Percentiles rank a stretch among this genome's conserved stretches.
Conservation (phyloP, 768 basidiomycete genomes). For the Hortiboletus flavorubellus region DNA sequence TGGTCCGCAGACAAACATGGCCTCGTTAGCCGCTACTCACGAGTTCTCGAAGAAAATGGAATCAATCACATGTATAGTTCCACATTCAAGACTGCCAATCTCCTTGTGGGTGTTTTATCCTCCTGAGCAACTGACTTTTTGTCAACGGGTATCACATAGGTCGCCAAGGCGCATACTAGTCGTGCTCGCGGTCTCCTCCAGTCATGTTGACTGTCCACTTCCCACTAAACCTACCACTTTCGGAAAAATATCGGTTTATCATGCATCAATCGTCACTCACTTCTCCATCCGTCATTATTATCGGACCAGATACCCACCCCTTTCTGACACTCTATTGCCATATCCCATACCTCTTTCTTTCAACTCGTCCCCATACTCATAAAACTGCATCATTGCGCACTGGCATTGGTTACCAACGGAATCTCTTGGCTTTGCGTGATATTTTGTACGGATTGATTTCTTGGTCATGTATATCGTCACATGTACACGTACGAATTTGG, state of each 20-base stretch:
- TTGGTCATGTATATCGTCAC: background rate
- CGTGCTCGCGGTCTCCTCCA: conserved; percentile 58
- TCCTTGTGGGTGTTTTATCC: conserved; percentile 48
- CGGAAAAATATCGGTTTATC: background rate
- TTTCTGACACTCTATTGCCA: background rate
- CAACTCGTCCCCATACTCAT: background rate
- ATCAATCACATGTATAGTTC: conserved; percentile 86
- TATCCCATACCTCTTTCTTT: background rate
- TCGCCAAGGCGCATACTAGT: conserved; percentile 53
- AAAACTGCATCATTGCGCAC: conserved; percentile 1
- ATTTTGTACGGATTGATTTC: background rate
- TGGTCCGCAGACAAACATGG: conserved; percentile 63
- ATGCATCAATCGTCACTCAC: background rate
- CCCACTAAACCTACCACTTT: background rate
- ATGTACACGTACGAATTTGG: background rate
- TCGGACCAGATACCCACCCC: conserved; percentile 18
- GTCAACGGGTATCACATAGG: conserved; percentile 32
- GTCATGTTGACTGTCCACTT: conserved; percentile 42
- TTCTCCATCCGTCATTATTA: conserved; percentile 6
- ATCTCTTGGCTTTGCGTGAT: conserved; percentile 4
- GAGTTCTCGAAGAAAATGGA: conserved; percentile 64
- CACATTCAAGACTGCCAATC: conserved; percentile 79
- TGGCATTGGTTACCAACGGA: conserved; percentile 3
- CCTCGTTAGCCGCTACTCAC: conserved; percentile 72
- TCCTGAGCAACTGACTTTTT: background rate